These are phyloP conservation scores for Penicillium sp. DNA, from an alignment of 2,329 filamentous ascomycete genomes.

Conservation along the genomic window DNA sequence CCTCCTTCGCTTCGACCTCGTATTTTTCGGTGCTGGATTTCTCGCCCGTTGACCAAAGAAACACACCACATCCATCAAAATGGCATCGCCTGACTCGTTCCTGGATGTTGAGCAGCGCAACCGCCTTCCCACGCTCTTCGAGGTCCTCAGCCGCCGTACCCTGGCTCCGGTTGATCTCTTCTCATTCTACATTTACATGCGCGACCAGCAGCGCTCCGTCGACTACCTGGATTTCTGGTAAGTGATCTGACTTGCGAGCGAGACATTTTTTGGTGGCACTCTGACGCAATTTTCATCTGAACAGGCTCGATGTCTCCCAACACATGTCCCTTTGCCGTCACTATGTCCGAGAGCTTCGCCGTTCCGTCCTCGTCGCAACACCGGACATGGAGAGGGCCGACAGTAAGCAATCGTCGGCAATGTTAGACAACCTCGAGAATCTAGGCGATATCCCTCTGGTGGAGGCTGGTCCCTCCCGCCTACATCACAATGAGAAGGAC, in stretches of 20 bases:
- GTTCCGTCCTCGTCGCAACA: slow-evolving; percentile 89
- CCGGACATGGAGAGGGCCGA: slow-evolving; percentile 81
- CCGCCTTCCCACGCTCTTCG: slow-evolving; percentile 89
- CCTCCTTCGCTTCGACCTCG: slow-evolving; percentile 14
- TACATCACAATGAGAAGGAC: slow-evolving; percentile 65
- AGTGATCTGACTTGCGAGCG: slow-evolving; percentile 30
- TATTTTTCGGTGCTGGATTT: slow-evolving; percentile 19
- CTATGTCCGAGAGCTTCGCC: slow-evolving; percentile 91
- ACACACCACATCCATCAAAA: slow-evolving; percentile 18
- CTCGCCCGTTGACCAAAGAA: slow-evolving; percentile 6
- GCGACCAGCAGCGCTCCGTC: slow-evolving; percentile 95
- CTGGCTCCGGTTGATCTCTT: slow-evolving; percentile 94
- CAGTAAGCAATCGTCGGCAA: slow-evolving; percentile 81
- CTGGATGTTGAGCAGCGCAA: slow-evolving; percentile 63
- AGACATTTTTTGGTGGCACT: neutral
- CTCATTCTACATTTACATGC: slow-evolving; percentile 99
- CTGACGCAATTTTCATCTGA: neutral
- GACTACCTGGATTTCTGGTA: slow-evolving; percentile 99
- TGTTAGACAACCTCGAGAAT: slow-evolving; percentile 71
- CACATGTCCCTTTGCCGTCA: slow-evolving; percentile 96
- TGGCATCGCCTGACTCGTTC: slow-evolving; percentile 34
- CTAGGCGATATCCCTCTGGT: slow-evolving; percentile 61
- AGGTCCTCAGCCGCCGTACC: slow-evolving; percentile 92
- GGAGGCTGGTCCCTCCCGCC: slow-evolving; percentile 56
- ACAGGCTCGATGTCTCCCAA: slow-evolving; percentile 96